Base-by-base conservation (phyloP, 176 grass and related monocot species). In the Carex myosuroides region DNA sequence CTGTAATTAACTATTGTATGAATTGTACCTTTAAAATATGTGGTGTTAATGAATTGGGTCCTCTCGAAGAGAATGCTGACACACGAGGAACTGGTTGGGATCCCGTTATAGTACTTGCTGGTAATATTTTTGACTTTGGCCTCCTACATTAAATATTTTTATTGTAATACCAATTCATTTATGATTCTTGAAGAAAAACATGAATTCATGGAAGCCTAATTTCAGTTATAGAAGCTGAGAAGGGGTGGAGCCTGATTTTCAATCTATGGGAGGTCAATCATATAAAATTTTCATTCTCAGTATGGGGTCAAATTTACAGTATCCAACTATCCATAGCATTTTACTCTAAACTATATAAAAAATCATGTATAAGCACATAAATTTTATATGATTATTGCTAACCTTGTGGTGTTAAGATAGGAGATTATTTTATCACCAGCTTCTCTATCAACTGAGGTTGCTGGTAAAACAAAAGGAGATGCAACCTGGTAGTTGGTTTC, bases 21-120 rank as follows among this genome's bases (percentile, higher is more conserved):
- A 5, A 64, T 66, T n/a, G 60, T 84, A 91, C 91, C 93, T 96
- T 96, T 30, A 96, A 80, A 82, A 96, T 86, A 57, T 93, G 87
- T 21, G 87, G 88, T 63, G 87, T 91, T 59, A 89, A 10, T 77
- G 85, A 83, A 77, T 88, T 96, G 74, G 93, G 91, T 53, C 91
- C 91, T 83, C 87, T 96, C 22, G 89, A 96, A 93, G 87, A 96
- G 87, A 96, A 96, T 67, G 89, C 83, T 0, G 91, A 85, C 37
- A 96, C 81, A 18, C 30, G 70, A 37, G 93, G 89, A 4, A 87
- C 87, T 61, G 56, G 48, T 84, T 17, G 52, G 48, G 82, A 64
- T 33, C 89, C 83, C n/a, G 83, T 17, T 12, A 89, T 70, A 2
- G 83, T 91, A 44, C 80, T 85, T 76, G 93, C 85, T 35, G 93